Evolutionary conservation across 768 basidiomycete genomes (phyloP).

Genomic region (Lentinula aciculospora): DNA sequence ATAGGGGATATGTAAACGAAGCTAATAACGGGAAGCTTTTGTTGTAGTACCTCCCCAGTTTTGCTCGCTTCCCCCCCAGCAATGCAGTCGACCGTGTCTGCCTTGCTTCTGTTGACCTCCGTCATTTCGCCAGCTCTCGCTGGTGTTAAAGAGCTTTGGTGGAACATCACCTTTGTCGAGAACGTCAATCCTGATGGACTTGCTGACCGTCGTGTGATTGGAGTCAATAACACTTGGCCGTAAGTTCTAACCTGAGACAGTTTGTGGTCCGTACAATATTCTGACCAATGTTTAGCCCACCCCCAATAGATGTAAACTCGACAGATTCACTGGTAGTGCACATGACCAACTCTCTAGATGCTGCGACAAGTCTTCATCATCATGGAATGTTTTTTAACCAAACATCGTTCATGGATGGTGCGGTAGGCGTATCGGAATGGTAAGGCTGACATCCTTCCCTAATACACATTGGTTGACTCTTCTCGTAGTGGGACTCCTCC

Average conservation of each 20-base stretch:
- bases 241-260: constrained; percentile 47
- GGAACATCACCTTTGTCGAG: constrained; percentile 85
- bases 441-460: constrained; percentile 25
- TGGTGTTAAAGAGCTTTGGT: constrained; percentile 75
- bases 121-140: constrained; percentile 41
- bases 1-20: constrained; percentile 1
- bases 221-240: constrained; percentile 94
- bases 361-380: constrained; percentile 73
- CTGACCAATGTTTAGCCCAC: constrained; percentile 48
- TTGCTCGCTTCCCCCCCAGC: constrained; percentile 8
- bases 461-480: neutral
- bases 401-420: constrained; percentile 87
- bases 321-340: constrained; percentile 77
- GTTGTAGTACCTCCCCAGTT: neutral
- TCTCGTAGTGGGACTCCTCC: constrained; percentile 72
- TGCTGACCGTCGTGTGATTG: constrained; percentile 68
- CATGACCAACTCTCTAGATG: constrained; percentile 63
- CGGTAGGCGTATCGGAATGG: constrained; percentile 81
- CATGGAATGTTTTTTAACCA: constrained; percentile 96
- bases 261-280: neutral
- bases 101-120: constrained; percentile 22
- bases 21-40: neutral
- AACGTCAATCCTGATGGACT: constrained; percentile 83
- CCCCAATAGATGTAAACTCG: constrained; percentile 67
- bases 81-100: constrained; percentile 20